These are phyloP conservation scores for Colletotrichum noveboracense DNA, from an alignment of 2,329 filamentous ascomycete species.

Conservation along the genomic window DNA sequence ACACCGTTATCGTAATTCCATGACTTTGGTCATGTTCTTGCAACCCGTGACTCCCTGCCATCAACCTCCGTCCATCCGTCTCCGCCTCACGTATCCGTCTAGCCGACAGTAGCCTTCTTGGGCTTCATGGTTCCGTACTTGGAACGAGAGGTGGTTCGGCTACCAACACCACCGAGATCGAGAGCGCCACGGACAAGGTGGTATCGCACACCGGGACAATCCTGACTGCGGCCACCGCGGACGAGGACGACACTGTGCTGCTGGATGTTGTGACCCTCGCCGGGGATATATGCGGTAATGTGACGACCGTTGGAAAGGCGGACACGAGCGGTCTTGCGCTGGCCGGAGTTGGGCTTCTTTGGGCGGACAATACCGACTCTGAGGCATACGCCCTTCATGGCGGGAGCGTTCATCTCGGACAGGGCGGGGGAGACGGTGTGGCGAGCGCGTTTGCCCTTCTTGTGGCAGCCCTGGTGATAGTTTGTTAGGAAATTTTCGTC, in stretches of 20 bases:
- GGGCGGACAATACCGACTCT: constrained; percentile 93
- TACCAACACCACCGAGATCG: constrained; percentile 93
- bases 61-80: neutral
- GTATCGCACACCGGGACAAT: constrained; percentile 98
- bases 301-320: constrained; percentile 85
- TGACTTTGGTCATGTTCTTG: neutral
- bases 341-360: constrained; percentile 98
- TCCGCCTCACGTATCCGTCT: neutral
- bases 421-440: constrained; percentile 90
- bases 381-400: constrained; percentile 94
- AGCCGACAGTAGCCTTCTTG: constrained; percentile 73
- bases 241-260: constrained; percentile 98
- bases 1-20: neutral
- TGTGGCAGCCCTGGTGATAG: constrained; percentile 70
- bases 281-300: constrained; percentile 93
- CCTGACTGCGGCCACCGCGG: constrained; percentile 89
- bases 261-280: constrained; percentile 98
- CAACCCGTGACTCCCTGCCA: neutral
- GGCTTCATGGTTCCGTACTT: constrained; percentile 99
- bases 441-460: constrained; percentile 74
- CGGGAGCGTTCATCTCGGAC: constrained; percentile 69
- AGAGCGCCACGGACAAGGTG: constrained; percentile 89
- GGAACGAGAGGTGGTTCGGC: constrained; percentile 81
- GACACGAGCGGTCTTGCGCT: constrained; percentile 94
- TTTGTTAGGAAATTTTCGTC: neutral